These are phyloP conservation scores for Neofusicoccum sp. DNA, from an alignment of 2,329 filamentous ascomycete genomes.

Conservation along the genomic window DNA sequence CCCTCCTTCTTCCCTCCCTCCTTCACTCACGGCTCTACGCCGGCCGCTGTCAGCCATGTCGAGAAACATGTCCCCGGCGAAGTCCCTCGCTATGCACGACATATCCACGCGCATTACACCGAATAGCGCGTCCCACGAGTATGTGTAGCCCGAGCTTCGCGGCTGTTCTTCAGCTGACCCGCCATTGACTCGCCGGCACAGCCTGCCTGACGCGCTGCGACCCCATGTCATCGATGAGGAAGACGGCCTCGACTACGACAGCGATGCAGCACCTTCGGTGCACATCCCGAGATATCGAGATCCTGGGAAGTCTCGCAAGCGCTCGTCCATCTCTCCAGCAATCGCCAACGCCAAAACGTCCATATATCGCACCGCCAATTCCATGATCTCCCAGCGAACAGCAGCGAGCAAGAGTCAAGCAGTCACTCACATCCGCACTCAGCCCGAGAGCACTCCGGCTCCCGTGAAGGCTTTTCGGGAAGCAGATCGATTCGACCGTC, in stretches of 20 bases:
- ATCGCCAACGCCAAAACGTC: conserved; percentile 2
- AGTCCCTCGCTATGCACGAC: conserved; percentile 2
- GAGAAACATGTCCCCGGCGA: background rate
- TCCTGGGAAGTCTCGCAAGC: background rate
- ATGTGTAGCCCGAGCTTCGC: background rate
- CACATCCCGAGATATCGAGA: conserved; percentile 10
- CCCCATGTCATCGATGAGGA: conserved; percentile 17
- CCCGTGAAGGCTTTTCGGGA: background rate
- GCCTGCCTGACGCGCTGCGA: background rate
- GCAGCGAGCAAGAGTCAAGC: background rate
- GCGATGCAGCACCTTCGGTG: conserved; percentile 16
- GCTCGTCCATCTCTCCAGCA: background rate
- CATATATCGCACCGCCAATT: conserved; percentile 12
- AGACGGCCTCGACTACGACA: conserved; percentile 1
- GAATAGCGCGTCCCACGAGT: background rate
- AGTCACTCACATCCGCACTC: background rate
- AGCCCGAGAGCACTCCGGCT: conserved; percentile 1
- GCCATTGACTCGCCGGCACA: background rate
- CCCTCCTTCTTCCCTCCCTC: background rate
- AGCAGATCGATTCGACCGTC: background rate
- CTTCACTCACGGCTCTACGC: background rate
- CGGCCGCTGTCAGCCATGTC: background rate
- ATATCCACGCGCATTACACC: conserved; percentile 7
- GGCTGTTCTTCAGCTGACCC: background rate
- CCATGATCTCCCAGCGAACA: conserved; percentile 12